Conservation (phyloP, 139 green algal genomes). For the Picochlorum sp. region DNA sequence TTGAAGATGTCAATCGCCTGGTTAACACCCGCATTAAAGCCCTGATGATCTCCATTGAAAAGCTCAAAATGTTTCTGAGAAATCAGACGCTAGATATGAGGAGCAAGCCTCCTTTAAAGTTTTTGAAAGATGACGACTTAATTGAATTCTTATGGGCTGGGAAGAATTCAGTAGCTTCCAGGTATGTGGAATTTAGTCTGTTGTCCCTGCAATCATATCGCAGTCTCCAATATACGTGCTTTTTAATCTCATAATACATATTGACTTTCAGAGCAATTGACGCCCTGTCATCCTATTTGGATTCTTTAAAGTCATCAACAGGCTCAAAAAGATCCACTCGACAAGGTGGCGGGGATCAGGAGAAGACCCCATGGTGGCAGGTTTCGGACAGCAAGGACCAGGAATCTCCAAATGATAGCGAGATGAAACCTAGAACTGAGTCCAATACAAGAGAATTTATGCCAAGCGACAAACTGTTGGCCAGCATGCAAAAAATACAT, state of each 20-base stretch:
- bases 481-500: neutral
- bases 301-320: neutral
- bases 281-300: neutral
- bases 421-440: no score
- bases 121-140: conserved; percentile 41
- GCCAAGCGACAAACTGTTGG: neutral
- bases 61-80: conserved; percentile 54
- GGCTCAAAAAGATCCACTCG: neutral
- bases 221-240: no score
- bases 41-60: conserved; percentile 71
- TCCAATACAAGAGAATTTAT: neutral
- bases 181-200: no score
- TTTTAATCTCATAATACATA: no score
- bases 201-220: no score
- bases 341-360: neutral
- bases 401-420: neutral
- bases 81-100: conserved; percentile 11
- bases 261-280: conserved; percentile 1
- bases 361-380: neutral
- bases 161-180: conserved; percentile 29
- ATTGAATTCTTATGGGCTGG: conserved; percentile 50
- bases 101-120: conserved; percentile 31
- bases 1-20: conserved; percentile 22
- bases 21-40: conserved; percentile 50
- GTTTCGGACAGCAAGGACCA: neutral